phyloP scores from a whole-genome alignment of 306 rosid species.

The Erythrophleum fordii region DNA sequence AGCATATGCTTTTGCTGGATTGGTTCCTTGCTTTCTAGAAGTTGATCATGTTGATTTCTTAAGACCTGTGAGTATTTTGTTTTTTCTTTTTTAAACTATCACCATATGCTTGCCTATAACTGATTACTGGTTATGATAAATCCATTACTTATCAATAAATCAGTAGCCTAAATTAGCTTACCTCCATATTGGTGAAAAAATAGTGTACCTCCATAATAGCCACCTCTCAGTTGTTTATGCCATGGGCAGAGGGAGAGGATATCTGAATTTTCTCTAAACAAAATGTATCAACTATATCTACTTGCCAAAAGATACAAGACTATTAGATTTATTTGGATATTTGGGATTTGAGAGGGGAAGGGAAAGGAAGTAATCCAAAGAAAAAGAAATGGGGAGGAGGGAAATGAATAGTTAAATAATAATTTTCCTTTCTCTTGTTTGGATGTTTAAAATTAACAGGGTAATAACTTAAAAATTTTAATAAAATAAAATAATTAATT shows the following conservation, averaged over 20 bases:
- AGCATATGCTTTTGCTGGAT: constrained; percentile 90
- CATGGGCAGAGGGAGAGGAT: not conserved
- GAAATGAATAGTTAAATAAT: not conserved
- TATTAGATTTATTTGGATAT: not conserved
- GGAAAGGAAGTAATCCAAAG: not conserved
- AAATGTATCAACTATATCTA: constrained; percentile 18
- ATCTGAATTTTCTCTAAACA: constrained; percentile 14
- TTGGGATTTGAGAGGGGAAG: not conserved
- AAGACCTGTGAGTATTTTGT: constrained; percentile 71
- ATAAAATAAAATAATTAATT: not conserved
- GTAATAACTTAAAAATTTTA: not conserved
- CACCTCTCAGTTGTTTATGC: not conserved
- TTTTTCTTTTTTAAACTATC: not conserved
- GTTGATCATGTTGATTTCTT: constrained; percentile 96
- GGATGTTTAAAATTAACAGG: not conserved
- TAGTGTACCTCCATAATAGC: not conserved
- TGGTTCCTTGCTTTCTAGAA: constrained; percentile 89
- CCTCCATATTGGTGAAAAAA: not conserved
- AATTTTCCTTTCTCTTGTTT: not conserved
- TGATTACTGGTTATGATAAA: not conserved
- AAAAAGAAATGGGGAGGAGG: not conserved
- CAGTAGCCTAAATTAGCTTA: not conserved
- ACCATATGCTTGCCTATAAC: not conserved
- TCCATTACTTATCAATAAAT: not conserved
- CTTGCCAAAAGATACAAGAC: no score